Conservation (phyloP, 2,329 filamentous ascomycete genomes). For the Graphium sp. region DNA sequence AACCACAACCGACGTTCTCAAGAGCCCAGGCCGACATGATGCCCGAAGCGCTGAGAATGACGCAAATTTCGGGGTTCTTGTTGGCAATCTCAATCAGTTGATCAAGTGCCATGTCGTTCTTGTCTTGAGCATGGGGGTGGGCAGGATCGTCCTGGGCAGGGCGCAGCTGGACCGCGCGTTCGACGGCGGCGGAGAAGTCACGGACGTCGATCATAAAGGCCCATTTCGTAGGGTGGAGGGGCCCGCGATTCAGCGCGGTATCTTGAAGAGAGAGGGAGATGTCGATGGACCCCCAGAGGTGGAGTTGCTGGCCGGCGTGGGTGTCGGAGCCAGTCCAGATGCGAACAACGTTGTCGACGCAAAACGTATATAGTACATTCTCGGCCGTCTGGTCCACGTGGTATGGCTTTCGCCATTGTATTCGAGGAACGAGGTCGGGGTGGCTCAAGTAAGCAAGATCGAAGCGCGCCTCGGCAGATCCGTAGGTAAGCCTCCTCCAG, state of each 20-base stretch:
- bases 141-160: too few relatives aligned
- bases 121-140: too few relatives aligned
- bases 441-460: constrained; percentile 87
- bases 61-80: constrained; percentile 69
- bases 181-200: constrained; percentile 63
- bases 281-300: constrained; percentile 69
- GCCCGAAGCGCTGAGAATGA: constrained; percentile 69
- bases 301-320: constrained; percentile 53
- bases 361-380: constrained; percentile 82
- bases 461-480: constrained; percentile 67
- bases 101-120: constrained; percentile 57
- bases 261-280: constrained; percentile 51
- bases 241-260: constrained; percentile 9
- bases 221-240: constrained; percentile 28
- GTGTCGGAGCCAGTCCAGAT: constrained; percentile 71
- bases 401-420: constrained; percentile 73
- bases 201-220: constrained; percentile 71
- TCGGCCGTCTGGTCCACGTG: constrained; percentile 64
- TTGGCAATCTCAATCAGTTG: constrained; percentile 79
- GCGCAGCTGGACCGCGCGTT: constrained; percentile 53
- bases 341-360: constrained; percentile 61
- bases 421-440: constrained; percentile 57
- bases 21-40: constrained; percentile 86
- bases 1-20: constrained; percentile 65
- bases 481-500: constrained; percentile 78